Percentiles rank a stretch among this genome's conserved stretches.
Conservation (phyloP, 441 rosid genomes). For the Cnidoscolus chayamansa region DNA sequence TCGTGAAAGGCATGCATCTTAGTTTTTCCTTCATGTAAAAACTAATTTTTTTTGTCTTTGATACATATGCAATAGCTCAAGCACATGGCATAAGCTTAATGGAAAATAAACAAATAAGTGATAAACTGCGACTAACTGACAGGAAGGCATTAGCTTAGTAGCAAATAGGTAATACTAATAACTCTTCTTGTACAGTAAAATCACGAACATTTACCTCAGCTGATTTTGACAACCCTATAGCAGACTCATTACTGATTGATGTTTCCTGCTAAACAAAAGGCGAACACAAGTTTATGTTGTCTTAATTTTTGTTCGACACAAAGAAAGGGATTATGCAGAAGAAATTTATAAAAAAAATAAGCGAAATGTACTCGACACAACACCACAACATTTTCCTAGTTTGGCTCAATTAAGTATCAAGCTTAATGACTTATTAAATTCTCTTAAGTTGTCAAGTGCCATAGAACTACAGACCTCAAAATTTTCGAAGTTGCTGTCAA, state of each 20-base stretch:
- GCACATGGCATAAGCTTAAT: too few relatives aligned
- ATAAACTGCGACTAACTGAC: not conserved
- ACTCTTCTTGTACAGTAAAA: constrained; percentile 1
- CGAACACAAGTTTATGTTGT: not conserved
- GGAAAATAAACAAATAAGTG: not conserved
- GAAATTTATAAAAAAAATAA: too few relatives aligned
- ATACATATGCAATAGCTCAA: too few relatives aligned
- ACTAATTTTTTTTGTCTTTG: too few relatives aligned
- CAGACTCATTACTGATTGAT: too few relatives aligned
- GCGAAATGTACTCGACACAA: not conserved
- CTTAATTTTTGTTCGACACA: not conserved
- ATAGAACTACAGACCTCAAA: constrained; percentile 26
- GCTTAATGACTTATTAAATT: not conserved
- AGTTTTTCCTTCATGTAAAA: not conserved
- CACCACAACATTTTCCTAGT: too few relatives aligned
- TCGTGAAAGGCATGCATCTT: constrained; percentile 10
- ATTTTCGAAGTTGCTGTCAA: constrained; percentile 12
- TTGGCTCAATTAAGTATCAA: not conserved
- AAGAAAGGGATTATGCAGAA: not conserved
- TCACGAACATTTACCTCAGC: not conserved
- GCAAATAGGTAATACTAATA: not conserved
- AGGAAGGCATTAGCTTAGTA: not conserved
- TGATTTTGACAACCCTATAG: too few relatives aligned
- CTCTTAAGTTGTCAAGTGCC: not conserved
- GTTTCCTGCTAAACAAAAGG: too few relatives aligned